Base-by-base conservation (phyloP, 345 rosid species). In the Conringia planisiliqua region DNA sequence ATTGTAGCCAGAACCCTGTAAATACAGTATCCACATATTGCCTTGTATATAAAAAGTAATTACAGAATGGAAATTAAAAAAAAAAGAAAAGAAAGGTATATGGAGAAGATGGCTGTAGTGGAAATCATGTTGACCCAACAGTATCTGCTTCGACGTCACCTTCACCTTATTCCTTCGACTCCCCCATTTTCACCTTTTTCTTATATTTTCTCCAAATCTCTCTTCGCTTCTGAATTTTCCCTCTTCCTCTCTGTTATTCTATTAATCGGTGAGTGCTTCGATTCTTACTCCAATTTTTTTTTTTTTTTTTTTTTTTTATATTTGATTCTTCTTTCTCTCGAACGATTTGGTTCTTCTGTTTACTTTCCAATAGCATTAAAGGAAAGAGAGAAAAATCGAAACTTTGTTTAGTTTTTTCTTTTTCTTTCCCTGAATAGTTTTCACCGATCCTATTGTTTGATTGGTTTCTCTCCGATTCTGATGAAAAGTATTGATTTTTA, bases 61-160 rank as follows among this genome's bases (percentile, higher is more conserved):
- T 50, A 67, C 71, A 67, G 61, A 48, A 17, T 40, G 27, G n/a
- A 56, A 18, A 57, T 26, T 27, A 3, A 13, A 30, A 5, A 50
- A 7, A 14, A 10, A 4, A 20, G 13, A 20, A 81, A 50, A 5
- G 1, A 14, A 52, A 7, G 14, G 60, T 20, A 74, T 59, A 75
- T 42, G 69, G 76, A 77, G 80, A 76, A 78, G 57, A 43, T 74
- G 83, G 84, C 33, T 43, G 43, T 29, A 68, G 80, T 52, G 80
- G 81, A 86, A 83, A 71, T 79, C 84, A 78, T 79, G 81, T 86
- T 85, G 87, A 85, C 87, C 79, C 79, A 62, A 68, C 71, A 47
- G 78, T 80, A 77, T 64, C 72, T 69, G 73, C 73, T 71, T 77
- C 84, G 55, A 46, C 80, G 77, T 76, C 83, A 48, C 68, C 76